A percentile compares a stretch with the other conserved stretches of the same genome.
Conservation (phyloP, 2,329 filamentous ascomycete genomes). For the Aaosphaeria pasadenensis region DNA sequence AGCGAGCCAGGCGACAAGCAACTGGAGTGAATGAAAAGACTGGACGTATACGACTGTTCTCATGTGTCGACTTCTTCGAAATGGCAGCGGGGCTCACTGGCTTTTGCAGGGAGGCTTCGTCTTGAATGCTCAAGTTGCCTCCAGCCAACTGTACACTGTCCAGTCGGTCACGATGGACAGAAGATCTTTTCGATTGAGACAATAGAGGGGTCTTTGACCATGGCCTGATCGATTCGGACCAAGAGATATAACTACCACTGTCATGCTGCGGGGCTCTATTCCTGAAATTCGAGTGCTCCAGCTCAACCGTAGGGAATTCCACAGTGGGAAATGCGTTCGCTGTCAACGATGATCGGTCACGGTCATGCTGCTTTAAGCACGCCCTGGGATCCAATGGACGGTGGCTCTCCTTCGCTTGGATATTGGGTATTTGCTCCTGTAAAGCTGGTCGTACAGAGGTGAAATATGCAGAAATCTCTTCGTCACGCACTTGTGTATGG, state of each 20-base stretch:
- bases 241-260: conserved; percentile 38
- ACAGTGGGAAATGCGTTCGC: conserved; percentile 23
- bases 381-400: background rate
- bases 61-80: no score
- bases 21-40: no score
- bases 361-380: conserved; percentile 1
- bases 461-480: conserved; percentile 48
- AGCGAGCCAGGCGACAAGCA: no score
- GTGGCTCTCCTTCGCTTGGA: conserved; percentile 9
- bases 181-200: no score
- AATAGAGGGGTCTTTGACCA: no score
- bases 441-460: conserved; percentile 24
- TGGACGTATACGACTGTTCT: no score
- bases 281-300: conserved; percentile 36
- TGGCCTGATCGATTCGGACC: conserved; percentile 39
- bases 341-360: conserved; percentile 7
- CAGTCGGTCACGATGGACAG: no score
- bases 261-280: conserved; percentile 28
- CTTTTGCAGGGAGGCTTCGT: no score
- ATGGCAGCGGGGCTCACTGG: no score
- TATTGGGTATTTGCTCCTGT: conserved; percentile 20
- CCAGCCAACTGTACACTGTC: no score
- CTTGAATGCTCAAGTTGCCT: no score
- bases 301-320: conserved; percentile 29
- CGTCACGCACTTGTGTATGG: conserved; percentile 29